Base-by-base conservation (phyloP, 2,329 filamentous ascomycete species). In the Dactylellina leptospora region DNA sequence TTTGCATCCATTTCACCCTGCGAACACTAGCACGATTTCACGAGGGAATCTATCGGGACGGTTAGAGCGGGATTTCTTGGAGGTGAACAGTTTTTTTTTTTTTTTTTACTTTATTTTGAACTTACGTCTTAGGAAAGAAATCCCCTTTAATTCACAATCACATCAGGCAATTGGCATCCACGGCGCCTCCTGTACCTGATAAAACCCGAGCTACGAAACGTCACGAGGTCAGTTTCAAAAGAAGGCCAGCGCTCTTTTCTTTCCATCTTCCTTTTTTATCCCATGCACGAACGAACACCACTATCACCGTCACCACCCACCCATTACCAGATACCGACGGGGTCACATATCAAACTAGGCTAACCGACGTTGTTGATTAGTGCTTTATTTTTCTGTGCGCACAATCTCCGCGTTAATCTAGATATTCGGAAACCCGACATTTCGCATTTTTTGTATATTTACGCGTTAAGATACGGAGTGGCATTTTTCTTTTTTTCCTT, bases 41-140 rank as follows among this genome's bases (percentile, higher is more conserved):
- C 40, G 47, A 36, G 40, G 28, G 18, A 59, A 51, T 30, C 5
- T 33, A 5, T 33, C 28, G 28, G 11, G 54, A 68, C 20, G 38
- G 62, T n/a, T n/a, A n/a, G n/a, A n/a, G n/a, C n/a, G n/a, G n/a
- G n/a, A n/a, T n/a, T n/a, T n/a, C n/a, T n/a, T n/a, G n/a, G n/a
- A n/a, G n/a, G n/a, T n/a, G n/a, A n/a, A n/a, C n/a, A n/a, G n/a
- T n/a, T n/a, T n/a, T n/a, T n/a, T n/a, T n/a, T n/a, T n/a, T n/a
- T n/a, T n/a, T n/a, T n/a, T n/a, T n/a, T n/a, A n/a, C n/a, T n/a
- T n/a, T n/a, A 44, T 45, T 42, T 51, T 50, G 42, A 58, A 59
- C 53, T 68, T 58, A 59, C 62, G 54, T 68, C 62, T 68, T 68
- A 59, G 62, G 62, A 45, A n/a, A n/a, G n/a, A n/a, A 59, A 59